Base-by-base conservation (phyloP, 139 green algal genomes). In the Chlamydomonas schloesseri region DNA sequence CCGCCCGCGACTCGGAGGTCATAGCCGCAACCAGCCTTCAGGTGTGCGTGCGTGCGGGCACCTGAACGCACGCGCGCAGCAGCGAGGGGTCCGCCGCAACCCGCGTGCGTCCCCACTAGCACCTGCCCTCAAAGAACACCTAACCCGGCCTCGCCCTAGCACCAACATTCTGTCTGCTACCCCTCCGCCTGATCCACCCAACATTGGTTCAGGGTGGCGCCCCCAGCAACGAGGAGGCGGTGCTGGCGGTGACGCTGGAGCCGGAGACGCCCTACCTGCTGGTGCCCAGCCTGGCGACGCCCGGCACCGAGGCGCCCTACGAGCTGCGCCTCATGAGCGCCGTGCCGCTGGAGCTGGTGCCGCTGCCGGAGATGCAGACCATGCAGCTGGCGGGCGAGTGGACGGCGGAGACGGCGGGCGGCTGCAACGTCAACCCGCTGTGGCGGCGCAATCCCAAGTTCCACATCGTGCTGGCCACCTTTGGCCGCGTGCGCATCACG, bases 381-480 rank as follows among this genome's bases (percentile, higher is more conserved):
- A 23, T 89, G 17, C 78, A 86, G 73, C 60, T 92, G 76, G 34
- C 75, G 6, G 73, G 74, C 24, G 68, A 81, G 58, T 92, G 79
- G 75, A 80, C n/a, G 23, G 17, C 79, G 23, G 91, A 92, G n/a
- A 90, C 36, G 23, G 72, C 78, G 42, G 91, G 91, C 28, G 91
- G 91, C 34, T 92, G 89, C 82, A 86, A 92, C 81, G 60, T 93
- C 37, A 82, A 91, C 71, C 88, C 88, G 37, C 65, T 88, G 34
- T 94, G 91, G 91, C 87, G 89, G 50, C 78, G 88, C 70, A 94
- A 94, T 83, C 91, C 91, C 3, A 88, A 85, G 50, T 92, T 76
- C 81, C 83, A 90, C 79, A 65, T 94, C 33, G 11, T 71, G 23
- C 82, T 92, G n/a, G 76, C 24, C 26, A 77, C 80, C 33, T 42